Evolutionary conservation across 1,284 basidiomycete species (phyloP).

Genomic region (Chalciporus piperatoides): DNA sequence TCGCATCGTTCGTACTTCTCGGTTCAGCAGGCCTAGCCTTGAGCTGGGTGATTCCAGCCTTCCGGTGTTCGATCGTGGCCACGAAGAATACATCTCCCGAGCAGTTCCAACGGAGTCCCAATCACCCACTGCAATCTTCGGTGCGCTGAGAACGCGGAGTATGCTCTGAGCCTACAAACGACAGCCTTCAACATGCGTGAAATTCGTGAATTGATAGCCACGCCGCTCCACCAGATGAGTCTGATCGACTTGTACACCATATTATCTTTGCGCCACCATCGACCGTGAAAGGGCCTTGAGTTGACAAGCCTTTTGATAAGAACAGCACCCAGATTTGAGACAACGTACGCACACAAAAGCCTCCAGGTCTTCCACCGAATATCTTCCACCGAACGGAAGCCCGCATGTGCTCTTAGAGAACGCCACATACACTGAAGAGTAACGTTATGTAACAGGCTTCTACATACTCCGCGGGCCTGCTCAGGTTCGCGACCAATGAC

Average conservation of each 20-base stretch:
- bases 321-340: constrained; percentile 4
- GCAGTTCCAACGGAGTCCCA: not conserved
- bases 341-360: constrained; percentile 1
- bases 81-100: constrained; percentile 2
- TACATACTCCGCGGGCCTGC: constrained; percentile 19
- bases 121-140: not conserved
- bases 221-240: not conserved
- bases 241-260: no score
- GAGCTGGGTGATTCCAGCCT: not conserved
- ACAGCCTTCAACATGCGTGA: not conserved
- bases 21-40: constrained; percentile 12
- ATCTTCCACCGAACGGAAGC: constrained; percentile 3
- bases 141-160: constrained; percentile 21
- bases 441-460: constrained; percentile 18
- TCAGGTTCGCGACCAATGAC: constrained; percentile 11
- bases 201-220: not conserved
- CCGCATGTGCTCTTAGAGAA: constrained; percentile 10
- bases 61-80: constrained; percentile 4
- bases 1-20: constrained; percentile 3
- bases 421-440: constrained; percentile 18
- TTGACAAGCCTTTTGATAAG: constrained; percentile 22
- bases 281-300: constrained; percentile 11
- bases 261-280: constrained; percentile 5
- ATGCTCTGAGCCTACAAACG: constrained; percentile 18
- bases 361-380: constrained; percentile 2